Conservation (phyloP, 257 asterid genomes). For the Gentiana dahurica region DNA sequence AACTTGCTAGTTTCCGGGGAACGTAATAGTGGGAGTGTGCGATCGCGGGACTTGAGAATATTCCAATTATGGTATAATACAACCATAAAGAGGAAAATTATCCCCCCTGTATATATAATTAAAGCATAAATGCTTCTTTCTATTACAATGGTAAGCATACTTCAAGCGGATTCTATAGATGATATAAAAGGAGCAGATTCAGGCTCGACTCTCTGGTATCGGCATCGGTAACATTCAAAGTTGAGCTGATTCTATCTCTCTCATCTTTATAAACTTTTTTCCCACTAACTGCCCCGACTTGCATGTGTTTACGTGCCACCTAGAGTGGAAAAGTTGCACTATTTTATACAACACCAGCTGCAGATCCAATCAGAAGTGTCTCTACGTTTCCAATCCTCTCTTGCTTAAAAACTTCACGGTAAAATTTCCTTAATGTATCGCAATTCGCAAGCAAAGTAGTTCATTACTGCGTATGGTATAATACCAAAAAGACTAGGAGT, state of each 20-base stretch:
- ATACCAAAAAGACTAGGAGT: constrained; percentile 85
- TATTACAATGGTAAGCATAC: no score
- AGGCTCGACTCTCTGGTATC: no score
- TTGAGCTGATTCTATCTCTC: not conserved
- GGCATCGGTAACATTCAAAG: no score
- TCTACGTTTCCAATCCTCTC: constrained; percentile 78
- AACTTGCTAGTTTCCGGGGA: no score
- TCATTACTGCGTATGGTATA: constrained; percentile 81
- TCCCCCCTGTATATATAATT: no score
- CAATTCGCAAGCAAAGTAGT: constrained; percentile 82
- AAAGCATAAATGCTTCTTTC: no score
- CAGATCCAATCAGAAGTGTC: constrained; percentile 80
- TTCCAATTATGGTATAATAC: no score
- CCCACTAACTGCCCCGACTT: constrained; percentile 88
- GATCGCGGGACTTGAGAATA: no score
- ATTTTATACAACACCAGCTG: constrained; percentile 92
- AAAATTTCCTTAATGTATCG: constrained; percentile 60
- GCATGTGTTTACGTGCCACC: constrained; percentile 96
- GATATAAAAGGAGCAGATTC: no score
- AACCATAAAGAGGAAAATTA: no score
- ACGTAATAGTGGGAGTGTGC: no score
- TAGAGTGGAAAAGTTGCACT: constrained; percentile 86
- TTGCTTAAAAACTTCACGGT: constrained; percentile 44
- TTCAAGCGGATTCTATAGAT: no score
- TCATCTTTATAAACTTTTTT: constrained; percentile 73